Percentiles rank a stretch among this genome's conserved stretches.
phyloP scores from a whole-genome alignment of 441 rosid genomes.

The Corymbia citriodora region DNA sequence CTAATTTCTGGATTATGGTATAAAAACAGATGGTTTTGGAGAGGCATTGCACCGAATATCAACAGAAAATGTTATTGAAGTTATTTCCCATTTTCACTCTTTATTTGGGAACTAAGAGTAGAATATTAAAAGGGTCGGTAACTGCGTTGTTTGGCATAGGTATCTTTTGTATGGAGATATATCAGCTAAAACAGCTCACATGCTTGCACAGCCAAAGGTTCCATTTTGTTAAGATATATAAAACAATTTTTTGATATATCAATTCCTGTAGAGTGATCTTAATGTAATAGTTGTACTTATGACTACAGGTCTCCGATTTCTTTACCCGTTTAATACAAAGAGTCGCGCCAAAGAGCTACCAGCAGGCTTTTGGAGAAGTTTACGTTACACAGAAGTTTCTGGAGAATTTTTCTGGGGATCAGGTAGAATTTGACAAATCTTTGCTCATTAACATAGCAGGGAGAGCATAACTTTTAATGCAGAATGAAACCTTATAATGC shows the following conservation, averaged over 20 bases:
- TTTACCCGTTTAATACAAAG: slow-evolving; percentile 88
- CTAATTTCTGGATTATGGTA: not conserved
- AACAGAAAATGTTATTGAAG: not conserved
- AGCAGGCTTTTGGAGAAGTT: slow-evolving; percentile 92
- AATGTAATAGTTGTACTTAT: not conserved
- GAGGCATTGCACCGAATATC: not conserved
- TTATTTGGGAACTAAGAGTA: not conserved
- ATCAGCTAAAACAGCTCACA: slow-evolving; percentile 78
- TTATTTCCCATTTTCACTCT: not conserved
- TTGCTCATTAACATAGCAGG: not conserved
- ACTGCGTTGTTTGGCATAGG: slow-evolving; percentile 24
- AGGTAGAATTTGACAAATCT: slow-evolving; percentile 37
- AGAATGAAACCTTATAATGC: not conserved
- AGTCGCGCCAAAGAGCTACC: slow-evolving; percentile 93
- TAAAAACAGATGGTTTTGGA: not conserved
- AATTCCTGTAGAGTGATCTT: not conserved
- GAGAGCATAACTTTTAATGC: not conserved
- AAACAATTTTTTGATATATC: not conserved
- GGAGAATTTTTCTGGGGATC: slow-evolving; percentile 94
- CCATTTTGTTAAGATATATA: not conserved
- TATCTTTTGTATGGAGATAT: slow-evolving; percentile 90
- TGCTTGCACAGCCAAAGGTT: slow-evolving; percentile 89
- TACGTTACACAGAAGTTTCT: slow-evolving; percentile 77
- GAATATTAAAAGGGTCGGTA: not conserved
- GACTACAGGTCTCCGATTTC: slow-evolving; percentile 73